Percentiles rank a stretch among this genome's conserved stretches.
phyloP scores from a whole-genome alignment of 257 asterid species.

The Gynochthodes officinalis region DNA sequence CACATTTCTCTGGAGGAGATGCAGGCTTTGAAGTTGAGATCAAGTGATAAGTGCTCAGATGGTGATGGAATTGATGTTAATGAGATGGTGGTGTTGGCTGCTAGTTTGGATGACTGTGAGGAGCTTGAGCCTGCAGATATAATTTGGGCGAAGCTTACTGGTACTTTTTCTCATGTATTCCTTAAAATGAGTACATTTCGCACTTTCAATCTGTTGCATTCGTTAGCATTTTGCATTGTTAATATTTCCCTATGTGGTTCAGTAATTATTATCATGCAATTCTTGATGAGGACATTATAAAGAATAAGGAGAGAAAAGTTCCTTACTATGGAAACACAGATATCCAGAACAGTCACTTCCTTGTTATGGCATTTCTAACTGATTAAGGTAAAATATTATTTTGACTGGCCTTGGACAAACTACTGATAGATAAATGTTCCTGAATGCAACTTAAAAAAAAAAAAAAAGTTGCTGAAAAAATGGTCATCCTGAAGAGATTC shows the following conservation, averaged over 20 bases:
- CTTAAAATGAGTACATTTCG: slow-evolving; percentile 10
- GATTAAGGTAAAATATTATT: not conserved
- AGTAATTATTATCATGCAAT: not conserved
- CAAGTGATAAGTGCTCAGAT: slow-evolving; percentile 44
- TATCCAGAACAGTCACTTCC: no score
- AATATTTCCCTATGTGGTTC: not conserved
- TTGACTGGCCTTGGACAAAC: not conserved
- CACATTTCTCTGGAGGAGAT: slow-evolving; percentile 60
- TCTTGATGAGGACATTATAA: not conserved
- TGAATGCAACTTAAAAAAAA: no score
- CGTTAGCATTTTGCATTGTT: not conserved
- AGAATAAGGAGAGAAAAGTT: not conserved
- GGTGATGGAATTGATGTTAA: slow-evolving; percentile 69
- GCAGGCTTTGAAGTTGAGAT: slow-evolving; percentile 53
- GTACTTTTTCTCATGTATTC: slow-evolving; percentile 30
- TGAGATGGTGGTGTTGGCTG: slow-evolving; percentile 88
- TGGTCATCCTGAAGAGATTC: not conserved
- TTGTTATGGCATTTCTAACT: not conserved
- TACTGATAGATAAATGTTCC: no score
- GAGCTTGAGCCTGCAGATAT: slow-evolving; percentile 86
- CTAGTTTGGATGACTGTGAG: slow-evolving; percentile 69
- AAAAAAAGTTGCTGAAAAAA: not conserved
- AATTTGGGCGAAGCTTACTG: slow-evolving; percentile 98
- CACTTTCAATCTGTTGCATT: slow-evolving; percentile 7
- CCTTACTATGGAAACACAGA: not conserved